Percentiles rank a stretch among this genome's conserved stretches.
Evolutionary conservation across 2,329 filamentous ascomycete species (phyloP).

Genomic region (Cercospora canescens): DNA sequence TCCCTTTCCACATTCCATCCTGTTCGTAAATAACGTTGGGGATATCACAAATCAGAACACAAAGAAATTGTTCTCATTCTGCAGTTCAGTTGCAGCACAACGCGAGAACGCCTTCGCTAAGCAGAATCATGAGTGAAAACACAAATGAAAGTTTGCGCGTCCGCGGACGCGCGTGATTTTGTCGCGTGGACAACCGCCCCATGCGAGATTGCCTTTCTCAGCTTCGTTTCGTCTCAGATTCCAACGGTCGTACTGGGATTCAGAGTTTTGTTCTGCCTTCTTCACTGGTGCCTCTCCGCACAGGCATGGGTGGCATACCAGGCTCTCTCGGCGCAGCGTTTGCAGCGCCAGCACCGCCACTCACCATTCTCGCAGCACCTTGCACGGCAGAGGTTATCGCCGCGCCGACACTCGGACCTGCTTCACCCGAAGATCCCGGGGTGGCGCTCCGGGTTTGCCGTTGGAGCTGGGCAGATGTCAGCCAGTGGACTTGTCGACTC

Average conservation of each 20-base stretch:
- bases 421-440: slow-evolving; percentile 15
- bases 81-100: not conserved
- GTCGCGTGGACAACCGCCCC: not conserved
- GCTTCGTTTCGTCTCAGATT: not conserved
- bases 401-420: slow-evolving; percentile 29
- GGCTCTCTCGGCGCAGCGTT: slow-evolving; percentile 5
- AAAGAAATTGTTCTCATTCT: not conserved
- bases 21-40: not conserved
- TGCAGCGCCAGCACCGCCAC: slow-evolving; percentile 15
- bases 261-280: slow-evolving; percentile 40
- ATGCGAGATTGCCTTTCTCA: not conserved
- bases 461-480: slow-evolving; percentile 59
- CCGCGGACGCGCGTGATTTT: not conserved
- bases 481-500: slow-evolving; percentile 63
- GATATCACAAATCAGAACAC: not conserved
- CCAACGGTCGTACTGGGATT: slow-evolving; percentile 1
- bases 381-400: slow-evolving; percentile 33
- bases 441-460: slow-evolving; percentile 30
- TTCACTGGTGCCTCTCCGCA: slow-evolving; percentile 35
- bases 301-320: slow-evolving; percentile 16
- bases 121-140: not conserved
- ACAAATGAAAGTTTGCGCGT: not conserved
- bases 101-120: slow-evolving; percentile 1
- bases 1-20: not conserved
- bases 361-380: slow-evolving; percentile 31